Evolutionary conservation across 345 rosid species (phyloP).

Genomic region (Syzygium oleosum): DNA sequence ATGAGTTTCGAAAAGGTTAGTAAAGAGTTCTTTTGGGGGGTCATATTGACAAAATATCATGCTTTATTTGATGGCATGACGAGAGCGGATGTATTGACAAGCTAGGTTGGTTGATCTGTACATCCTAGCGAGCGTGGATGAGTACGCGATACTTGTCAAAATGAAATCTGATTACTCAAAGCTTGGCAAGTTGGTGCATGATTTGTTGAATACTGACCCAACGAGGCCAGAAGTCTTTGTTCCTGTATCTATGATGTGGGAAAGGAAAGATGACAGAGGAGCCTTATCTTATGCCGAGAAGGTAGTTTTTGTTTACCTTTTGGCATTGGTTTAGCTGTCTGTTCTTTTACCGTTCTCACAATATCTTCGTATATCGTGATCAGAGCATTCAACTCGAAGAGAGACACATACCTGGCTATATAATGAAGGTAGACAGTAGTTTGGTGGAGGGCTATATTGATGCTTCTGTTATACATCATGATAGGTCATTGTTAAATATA

Average conservation of each 20-base stretch:
- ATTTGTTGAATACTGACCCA: conserved; percentile 74
- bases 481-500: not conserved
- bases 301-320: conserved; percentile 41
- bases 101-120: conserved; percentile 89
- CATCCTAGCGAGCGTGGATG: conserved; percentile 81
- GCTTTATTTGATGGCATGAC: not conserved
- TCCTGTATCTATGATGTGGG: conserved; percentile 81
- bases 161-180: conserved; percentile 71
- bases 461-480: not conserved
- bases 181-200: conserved; percentile 88
- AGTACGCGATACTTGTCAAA: conserved; percentile 93
- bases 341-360: not conserved
- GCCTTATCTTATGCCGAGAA: conserved; percentile 91
- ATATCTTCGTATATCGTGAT: conserved; percentile 5
- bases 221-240: conserved; percentile 88
- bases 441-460: not conserved
- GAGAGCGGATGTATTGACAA: conserved; percentile 28
- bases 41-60: too few species aligned
- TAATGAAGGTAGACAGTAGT: conserved; percentile 63
- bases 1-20: conserved; percentile 85
- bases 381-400: conserved; percentile 94
- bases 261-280: conserved; percentile 74
- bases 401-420: conserved; percentile 82
- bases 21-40: conserved; percentile 1
- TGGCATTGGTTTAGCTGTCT: not conserved